phyloP scores from a whole-genome alignment of 2,329 filamentous ascomycete species.

The Talaromyces piceae region DNA sequence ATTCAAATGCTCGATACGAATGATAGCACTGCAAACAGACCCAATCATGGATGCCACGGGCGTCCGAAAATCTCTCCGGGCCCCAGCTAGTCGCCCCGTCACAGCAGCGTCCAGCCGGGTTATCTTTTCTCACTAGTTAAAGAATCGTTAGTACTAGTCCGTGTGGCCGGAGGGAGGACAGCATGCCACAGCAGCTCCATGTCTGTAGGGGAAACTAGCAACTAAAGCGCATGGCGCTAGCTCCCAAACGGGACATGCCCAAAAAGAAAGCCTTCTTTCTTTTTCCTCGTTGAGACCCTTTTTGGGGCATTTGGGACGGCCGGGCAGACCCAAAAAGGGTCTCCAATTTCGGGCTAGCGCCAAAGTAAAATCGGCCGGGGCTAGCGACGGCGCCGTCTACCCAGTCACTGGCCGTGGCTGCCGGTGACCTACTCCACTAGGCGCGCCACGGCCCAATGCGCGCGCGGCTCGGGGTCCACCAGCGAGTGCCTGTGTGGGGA shows the following conservation, averaged over 20 bases:
- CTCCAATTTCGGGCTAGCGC: neutral
- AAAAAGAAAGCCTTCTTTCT: neutral
- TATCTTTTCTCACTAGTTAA: neutral
- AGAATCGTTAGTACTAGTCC: too few relatives aligned
- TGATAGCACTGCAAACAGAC: neutral
- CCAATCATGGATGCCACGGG: neutral
- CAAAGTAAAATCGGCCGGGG: neutral
- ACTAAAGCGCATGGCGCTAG: neutral
- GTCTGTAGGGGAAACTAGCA: neutral
- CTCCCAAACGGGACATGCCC: neutral
- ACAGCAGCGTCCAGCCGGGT: neutral
- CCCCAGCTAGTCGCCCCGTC: neutral
- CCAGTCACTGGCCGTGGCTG: neutral
- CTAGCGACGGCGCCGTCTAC: neutral
- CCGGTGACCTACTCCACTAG: neutral
- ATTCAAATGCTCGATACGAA: neutral
- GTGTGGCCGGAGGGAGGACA: neutral
- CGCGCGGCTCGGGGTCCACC: neutral
- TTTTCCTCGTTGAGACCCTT: neutral
- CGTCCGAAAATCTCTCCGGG: neutral
- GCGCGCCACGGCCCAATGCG: neutral
- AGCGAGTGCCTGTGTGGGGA: neutral
- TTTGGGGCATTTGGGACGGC: conserved; percentile 2
- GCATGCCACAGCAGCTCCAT: neutral
- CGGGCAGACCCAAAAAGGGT: neutral